Evolutionary conservation across 164 flowering plant species (phyloP).

Genomic region (Santalum album): DNA sequence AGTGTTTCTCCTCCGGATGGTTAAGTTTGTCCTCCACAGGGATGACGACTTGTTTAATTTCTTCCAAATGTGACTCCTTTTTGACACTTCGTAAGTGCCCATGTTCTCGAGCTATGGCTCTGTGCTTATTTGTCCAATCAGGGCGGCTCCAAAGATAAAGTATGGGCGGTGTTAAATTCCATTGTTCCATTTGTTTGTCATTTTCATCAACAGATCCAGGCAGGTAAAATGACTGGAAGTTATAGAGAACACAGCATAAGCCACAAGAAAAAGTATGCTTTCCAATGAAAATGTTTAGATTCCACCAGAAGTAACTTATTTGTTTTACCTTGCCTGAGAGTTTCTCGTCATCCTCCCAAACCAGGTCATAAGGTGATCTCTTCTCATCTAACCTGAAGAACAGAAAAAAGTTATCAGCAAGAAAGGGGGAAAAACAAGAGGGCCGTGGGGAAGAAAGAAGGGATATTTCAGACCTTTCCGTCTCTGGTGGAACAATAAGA

Average conservation of each 20-base stretch:
- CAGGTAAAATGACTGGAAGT: slow-evolving; percentile 69
- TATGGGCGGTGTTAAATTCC: slow-evolving; percentile 57
- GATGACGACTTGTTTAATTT: background rate
- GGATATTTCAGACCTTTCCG: slow-evolving; percentile 39
- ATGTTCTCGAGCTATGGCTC: slow-evolving; percentile 43
- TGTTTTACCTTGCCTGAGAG: slow-evolving; percentile 59
- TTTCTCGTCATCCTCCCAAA: slow-evolving; percentile 58
- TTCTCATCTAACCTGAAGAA: slow-evolving; percentile 55
- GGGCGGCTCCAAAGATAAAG: slow-evolving; percentile 84
- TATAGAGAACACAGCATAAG: background rate
- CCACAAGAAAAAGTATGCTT: background rate
- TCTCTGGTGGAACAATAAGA: slow-evolving; percentile 79
- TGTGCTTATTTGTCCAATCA: slow-evolving; percentile 58
- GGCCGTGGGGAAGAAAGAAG: slow-evolving; percentile 4
- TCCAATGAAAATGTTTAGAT: background rate
- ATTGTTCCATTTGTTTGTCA: slow-evolving; percentile 64
- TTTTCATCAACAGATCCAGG: slow-evolving; percentile 71
- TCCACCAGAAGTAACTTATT: too few relatives aligned
- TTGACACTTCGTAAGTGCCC: slow-evolving; percentile 6
- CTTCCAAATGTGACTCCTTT: background rate
- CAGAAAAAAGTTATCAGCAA: background rate
- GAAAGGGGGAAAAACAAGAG: background rate
- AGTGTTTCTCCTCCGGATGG: background rate
- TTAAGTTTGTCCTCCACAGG: too few relatives aligned
- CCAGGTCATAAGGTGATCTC: slow-evolving; percentile 39